Base-by-base conservation (phyloP, 106 monocot species). In the Iris macrosiphon region DNA sequence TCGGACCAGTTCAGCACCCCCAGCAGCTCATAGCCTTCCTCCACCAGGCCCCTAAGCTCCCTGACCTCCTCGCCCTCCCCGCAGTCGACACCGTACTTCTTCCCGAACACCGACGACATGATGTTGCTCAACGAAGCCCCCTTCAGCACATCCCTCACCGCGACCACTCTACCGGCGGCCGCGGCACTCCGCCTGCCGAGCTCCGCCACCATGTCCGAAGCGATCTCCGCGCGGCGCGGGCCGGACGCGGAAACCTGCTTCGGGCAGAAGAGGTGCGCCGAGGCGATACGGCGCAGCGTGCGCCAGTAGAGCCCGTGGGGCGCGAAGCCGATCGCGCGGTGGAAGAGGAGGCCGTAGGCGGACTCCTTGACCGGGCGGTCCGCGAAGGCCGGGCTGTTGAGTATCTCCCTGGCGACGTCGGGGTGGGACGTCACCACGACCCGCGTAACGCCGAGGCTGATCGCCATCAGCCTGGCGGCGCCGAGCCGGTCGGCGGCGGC, bases 301-400 rank as follows among this genome's bases (percentile, higher is more conserved):
- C 71, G 45, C 82, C 82, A 87, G 78, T 82, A 82, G 12, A 1
- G 48, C 11, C 87, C 82, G 55, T 66, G 56, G 15, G 81, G 81
- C 2, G 87, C 75, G 57, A 87, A 87, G 17, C 87, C 87, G 44
- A 87, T 87, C 18, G 81, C 62, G 47, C 74, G 77, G 63, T 78
- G 68, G 56, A 87, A 87, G 62, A 86, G 49, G 41, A 86, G 72
- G 42, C 57, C 69, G 45, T 74, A 81, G 7, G 86, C 86, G 1
- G 78, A 75, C 49, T 82, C 74, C 52, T 87, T 87, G 8, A 62
- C 35, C 0, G 81, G 81, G 0, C 86, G 80, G 57, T 81, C 86
- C 15, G 76, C 86, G 54, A 87, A 87, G 0, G 39, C 64, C 7
- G 70, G 5, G 67, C 67, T 59, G 28, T 35, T 60, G 41, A 81